Evolutionary conservation across 176 grass and related monocot species (phyloP).

Genomic region (Cocos nucifera): DNA sequence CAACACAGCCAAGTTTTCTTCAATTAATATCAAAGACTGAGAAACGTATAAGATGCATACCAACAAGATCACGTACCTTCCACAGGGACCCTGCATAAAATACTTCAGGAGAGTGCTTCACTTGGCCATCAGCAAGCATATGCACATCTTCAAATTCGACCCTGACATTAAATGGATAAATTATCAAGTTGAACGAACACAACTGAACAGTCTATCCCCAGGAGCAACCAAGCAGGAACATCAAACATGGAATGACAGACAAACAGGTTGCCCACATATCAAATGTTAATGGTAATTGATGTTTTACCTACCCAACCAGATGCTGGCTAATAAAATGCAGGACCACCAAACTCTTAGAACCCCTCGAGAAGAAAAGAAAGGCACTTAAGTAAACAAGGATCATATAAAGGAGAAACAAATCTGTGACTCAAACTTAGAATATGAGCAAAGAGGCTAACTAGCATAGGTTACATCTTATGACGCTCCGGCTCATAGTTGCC

Average conservation of each 20-base stretch:
- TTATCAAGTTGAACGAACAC: not conserved
- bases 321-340: no score
- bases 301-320: no score
- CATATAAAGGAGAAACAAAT: no score
- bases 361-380: no score
- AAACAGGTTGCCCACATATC: no score
- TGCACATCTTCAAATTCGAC: constrained; percentile 94
- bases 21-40: constrained; percentile 4
- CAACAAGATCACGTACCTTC: constrained; percentile 52
- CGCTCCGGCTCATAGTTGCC: no score
- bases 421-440: no score
- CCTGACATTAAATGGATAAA: constrained; percentile 25
- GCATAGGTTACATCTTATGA: no score
- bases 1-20: constrained; percentile 7
- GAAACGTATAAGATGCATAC: constrained; percentile 8
- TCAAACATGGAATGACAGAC: not conserved
- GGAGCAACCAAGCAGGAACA: not conserved
- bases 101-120: constrained; percentile 93
- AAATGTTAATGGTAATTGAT: no score
- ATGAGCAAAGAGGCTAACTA: no score
- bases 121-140: constrained; percentile 75
- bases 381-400: no score
- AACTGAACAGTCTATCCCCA: not conserved
- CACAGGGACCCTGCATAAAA: constrained; percentile 94
- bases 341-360: no score